Evolutionary conservation across 805 yeast genomes (phyloP), one percentile per base, ranked within the genome.

Genomic region (Hermanozyma aechmeae): DNA sequence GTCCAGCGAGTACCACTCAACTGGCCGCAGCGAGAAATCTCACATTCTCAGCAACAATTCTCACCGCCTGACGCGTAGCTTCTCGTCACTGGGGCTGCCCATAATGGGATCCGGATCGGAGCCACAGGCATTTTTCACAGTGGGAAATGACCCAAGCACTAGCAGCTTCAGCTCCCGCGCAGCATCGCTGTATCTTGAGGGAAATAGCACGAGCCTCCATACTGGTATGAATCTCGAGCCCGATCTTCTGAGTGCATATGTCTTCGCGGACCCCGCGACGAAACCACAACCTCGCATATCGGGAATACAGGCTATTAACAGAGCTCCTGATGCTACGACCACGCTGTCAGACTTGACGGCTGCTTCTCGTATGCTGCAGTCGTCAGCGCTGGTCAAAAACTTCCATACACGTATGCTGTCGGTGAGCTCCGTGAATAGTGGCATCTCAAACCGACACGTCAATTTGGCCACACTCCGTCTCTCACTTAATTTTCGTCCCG

Each of bases 401-500:
- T 21, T 31, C 16, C 46, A 41, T 27, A 23, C 34, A 4, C 30
- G 42, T 13, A 30, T 39, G 26, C 38, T 33, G 35, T 58, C 66
- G 9, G 43, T 56, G n/a, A 50, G 61, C 35, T 61, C 67, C 1
- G 41, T 59, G 10, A 37, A 43, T 37, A 54, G 63, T 26, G 38
- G 58, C 2, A 42, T 38, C 16, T 58, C 65, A 3, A 45, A 39
- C 33, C 39, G 51, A 19, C 59, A 57, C 37, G 61, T 60, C 24
- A 62, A 57, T 35, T 39, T 62, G 23, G 56, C 62, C 10, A 38
- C 59, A 3, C 42, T 62, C 22, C 62, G 61, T 32, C 55, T 52
- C 38, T 46, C 53, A 4, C 37, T 61, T 21, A 42, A 46, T 24
- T 43, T 62, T 20, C 52, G 51, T 17, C 65, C 73, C 19, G 70